Conservation (phyloP, 352 stramenopile species). For the Plasmopara muralis region DNA sequence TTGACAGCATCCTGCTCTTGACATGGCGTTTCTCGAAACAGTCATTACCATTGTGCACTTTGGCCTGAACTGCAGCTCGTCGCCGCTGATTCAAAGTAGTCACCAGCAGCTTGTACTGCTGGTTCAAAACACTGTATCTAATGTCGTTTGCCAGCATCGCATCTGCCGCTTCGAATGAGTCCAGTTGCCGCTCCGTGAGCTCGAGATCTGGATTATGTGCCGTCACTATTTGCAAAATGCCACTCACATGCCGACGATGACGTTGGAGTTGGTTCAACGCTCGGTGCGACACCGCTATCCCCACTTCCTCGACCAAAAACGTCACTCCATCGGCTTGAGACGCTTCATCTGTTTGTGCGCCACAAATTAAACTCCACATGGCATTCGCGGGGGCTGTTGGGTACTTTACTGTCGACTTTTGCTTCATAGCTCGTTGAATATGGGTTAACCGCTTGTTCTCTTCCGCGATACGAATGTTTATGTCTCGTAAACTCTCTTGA, state of each 20-base stretch:
- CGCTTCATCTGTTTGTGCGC: conserved; percentile 22
- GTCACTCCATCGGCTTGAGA: conserved; percentile 47
- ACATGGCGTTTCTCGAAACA: conserved; percentile 54
- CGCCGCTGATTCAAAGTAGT: conserved; percentile 39
- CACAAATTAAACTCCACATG: conserved; percentile 68
- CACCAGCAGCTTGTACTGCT: conserved; percentile 49
- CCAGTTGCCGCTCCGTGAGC: conserved; percentile 74
- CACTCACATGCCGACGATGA: conserved; percentile 63
- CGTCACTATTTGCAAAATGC: conserved; percentile 76
- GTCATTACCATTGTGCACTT: conserved; percentile 52
- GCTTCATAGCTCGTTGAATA: conserved; percentile 25
- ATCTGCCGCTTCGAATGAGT: conserved; percentile 67
- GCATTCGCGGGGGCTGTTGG: conserved; percentile 22
- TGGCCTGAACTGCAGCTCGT: conserved; percentile 42
- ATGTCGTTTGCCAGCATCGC: conserved; percentile 71
- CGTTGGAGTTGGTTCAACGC: conserved; percentile 75
- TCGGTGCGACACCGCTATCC: conserved; percentile 51
- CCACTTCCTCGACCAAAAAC: conserved; percentile 49
- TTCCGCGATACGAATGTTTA: conserved; percentile 42
- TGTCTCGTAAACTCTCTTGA: conserved; percentile 46
- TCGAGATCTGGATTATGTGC: conserved; percentile 73
- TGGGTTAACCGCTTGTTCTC: conserved; percentile 38
- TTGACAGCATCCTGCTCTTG: conserved; percentile 60
- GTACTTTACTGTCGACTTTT: conserved; percentile 22
- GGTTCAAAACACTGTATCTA: conserved; percentile 58